phyloP scores from a whole-genome alignment of 768 basidiomycete genomes.

The Rickenella mellea region DNA sequence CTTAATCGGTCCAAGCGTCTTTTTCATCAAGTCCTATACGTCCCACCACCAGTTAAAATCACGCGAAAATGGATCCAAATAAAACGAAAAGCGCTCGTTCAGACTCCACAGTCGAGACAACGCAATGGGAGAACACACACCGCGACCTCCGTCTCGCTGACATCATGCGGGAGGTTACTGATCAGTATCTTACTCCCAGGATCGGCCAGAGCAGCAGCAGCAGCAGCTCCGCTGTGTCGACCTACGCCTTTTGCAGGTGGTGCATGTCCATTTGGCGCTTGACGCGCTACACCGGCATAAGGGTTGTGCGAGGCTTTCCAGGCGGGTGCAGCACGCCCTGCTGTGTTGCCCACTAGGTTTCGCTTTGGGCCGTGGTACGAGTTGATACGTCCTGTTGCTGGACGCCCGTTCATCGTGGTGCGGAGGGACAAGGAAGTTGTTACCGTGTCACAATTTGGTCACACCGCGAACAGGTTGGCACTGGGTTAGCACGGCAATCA shows the following conservation, averaged over 20 bases:
- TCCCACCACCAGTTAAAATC: constrained; percentile 3
- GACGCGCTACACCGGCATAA: too few species aligned
- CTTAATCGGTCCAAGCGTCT: constrained; percentile 63
- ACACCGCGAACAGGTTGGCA: too few species aligned
- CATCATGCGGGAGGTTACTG: constrained; percentile 58
- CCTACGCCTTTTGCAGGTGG: too few species aligned
- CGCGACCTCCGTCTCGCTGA: constrained; percentile 59
- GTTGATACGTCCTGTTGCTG: constrained; percentile 27
- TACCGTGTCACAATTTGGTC: too few species aligned
- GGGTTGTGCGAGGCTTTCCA: too few species aligned
- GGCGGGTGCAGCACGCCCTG: constrained; percentile 48
- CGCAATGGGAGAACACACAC: constrained; percentile 27
- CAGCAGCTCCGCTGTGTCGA: too few species aligned
- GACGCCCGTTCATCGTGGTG: constrained; percentile 14
- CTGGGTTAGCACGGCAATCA: too few species aligned
- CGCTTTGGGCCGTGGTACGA: constrained; percentile 46
- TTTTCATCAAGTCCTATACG: constrained; percentile 62
- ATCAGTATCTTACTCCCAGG: constrained; percentile 59
- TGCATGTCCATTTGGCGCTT: too few species aligned
- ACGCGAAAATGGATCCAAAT: background rate
- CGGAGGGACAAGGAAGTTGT: too few species aligned
- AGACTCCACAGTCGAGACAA: background rate
- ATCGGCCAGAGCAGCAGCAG: too few species aligned
- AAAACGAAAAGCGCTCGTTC: background rate
- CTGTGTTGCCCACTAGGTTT: constrained; percentile 46